phyloP scores from a whole-genome alignment of 768 basidiomycete genomes.

The Paxillus involutus region DNA sequence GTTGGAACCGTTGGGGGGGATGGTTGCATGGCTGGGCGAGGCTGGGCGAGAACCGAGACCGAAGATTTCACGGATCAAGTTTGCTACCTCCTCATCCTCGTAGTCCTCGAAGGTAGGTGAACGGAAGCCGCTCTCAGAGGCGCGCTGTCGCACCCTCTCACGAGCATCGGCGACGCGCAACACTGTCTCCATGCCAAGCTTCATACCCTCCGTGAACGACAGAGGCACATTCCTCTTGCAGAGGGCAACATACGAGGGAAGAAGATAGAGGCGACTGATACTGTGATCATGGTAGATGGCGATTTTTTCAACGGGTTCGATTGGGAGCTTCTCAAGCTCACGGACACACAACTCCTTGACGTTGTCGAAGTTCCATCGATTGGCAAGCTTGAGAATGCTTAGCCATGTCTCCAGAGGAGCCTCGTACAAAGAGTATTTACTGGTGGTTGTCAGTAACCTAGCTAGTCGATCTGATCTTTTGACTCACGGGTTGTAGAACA shows the following conservation, averaged over 20 bases:
- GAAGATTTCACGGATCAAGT: conserved; percentile 29
- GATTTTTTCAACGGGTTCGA: conserved; percentile 38
- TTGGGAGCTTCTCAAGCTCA: conserved; percentile 36
- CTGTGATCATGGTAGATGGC: conserved; percentile 37
- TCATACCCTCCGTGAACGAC: conserved; percentile 38
- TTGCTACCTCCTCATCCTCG: conserved; percentile 28
- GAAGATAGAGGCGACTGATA: conserved; percentile 34
- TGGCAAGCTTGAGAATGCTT: conserved; percentile 38
- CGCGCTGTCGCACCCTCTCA: conserved; percentile 37
- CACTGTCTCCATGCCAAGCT: conserved; percentile 40
- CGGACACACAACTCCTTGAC: conserved; percentile 41
- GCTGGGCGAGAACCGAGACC: conserved; percentile 25
- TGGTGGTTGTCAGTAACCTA: conserved; percentile 9
- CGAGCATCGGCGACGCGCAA: conserved; percentile 38
- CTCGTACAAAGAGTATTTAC: conserved; percentile 38
- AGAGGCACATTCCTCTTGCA: conserved; percentile 37
- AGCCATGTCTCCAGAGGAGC: conserved; percentile 42
- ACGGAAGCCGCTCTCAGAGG: conserved; percentile 31
- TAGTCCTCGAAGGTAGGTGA: conserved; percentile 32
- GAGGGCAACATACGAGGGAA: conserved; percentile 36
- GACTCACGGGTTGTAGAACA: conserved; percentile 62
- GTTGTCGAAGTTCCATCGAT: conserved; percentile 39
- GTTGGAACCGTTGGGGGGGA: conserved; percentile 7
- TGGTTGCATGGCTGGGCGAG: conserved; percentile 15
- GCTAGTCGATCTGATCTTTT: background rate